A percentile compares a stretch with the other conserved stretches of the same genome.
Conservation (phyloP, 192 early-diverging fungal species). For the Coemansia sp. region DNA sequence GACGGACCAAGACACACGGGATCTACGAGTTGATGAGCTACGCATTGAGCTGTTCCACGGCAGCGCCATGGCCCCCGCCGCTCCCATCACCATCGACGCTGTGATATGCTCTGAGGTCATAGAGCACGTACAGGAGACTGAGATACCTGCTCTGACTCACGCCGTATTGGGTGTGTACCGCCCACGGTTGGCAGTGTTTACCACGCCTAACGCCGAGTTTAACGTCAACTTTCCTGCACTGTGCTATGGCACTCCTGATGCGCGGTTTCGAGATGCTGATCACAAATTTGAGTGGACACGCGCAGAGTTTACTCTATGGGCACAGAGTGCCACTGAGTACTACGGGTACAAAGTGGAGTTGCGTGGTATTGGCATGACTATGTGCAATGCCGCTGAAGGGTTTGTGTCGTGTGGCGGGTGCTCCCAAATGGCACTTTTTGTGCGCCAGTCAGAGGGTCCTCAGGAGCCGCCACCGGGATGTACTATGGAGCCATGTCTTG, state of each 20-base stretch:
- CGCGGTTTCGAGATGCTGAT: slow-evolving; percentile 75
- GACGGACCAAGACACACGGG: slow-evolving; percentile 56
- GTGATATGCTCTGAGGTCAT: slow-evolving; percentile 83
- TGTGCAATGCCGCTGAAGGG: slow-evolving; percentile 22
- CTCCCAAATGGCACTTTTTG: slow-evolving; percentile 78
- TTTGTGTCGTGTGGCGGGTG: slow-evolving; percentile 58
- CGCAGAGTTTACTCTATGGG: slow-evolving; percentile 78
- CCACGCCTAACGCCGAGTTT: slow-evolving; percentile 90
- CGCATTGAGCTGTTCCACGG: slow-evolving; percentile 69
- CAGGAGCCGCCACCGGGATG: not conserved
- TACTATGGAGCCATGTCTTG: slow-evolving; percentile 5
- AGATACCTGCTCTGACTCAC: slow-evolving; percentile 59
- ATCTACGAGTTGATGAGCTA: slow-evolving; percentile 62
- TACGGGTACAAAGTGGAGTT: slow-evolving; percentile 66
- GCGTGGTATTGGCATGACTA: slow-evolving; percentile 41
- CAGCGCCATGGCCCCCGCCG: slow-evolving; percentile 23
- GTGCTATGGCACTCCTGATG: slow-evolving; percentile 64
- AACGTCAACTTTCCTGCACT: slow-evolving; percentile 84
- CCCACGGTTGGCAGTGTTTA: slow-evolving; percentile 69
- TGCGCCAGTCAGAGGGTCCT: not conserved
- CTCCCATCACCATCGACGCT: slow-evolving; percentile 57
- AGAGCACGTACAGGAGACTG: slow-evolving; percentile 71
- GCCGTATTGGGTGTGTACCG: slow-evolving; percentile 66
- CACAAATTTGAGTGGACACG: slow-evolving; percentile 98
- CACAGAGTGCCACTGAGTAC: slow-evolving; percentile 47